Base-by-base conservation (phyloP, 768 basidiomycete species). In the Agrocybe chaxingu region DNA sequence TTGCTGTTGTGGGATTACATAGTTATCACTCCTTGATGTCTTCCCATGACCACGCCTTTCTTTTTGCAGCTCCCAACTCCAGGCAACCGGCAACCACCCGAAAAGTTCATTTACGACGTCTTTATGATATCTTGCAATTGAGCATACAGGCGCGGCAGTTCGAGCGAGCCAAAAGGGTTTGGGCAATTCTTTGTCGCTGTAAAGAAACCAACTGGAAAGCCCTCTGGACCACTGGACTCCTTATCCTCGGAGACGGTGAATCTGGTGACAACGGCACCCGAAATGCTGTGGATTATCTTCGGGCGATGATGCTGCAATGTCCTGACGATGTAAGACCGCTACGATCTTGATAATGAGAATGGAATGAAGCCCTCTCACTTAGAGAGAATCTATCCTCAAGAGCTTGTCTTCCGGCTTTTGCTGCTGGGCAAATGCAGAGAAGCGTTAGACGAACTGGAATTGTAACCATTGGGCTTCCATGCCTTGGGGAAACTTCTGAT, bases 381-480 rank as follows among this genome's bases (percentile, higher is more conserved):
- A 96, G 93, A 81, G 81, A 59, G 87, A 91, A 66, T 55, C 67
- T 19, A 82, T 96, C 37, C 71, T 97, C 80, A 81, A 57, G 92
- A 95, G 61, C 68, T 95, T 3, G 70, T 88, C 8, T 74, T 92
- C 19, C 74, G 81, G 31, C 72, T 93, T 16, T 81, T 93, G 49
- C 57, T 77, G 13, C 64, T 74, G 13, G 77, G 72, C 4, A 76
- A 75, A 60, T 74, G 87, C 58, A 74, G 76, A 49, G 81, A 85
- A 47, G 94, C 93, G 1, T 69, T 93, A 48, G 87, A 92, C 53
- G 90, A 97, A 62, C 70, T 96, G 9, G 90, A 94, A 62, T 75
- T 94, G 91, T 93, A 68, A 56, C 80, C 52, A 24, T n/a, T 9
- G 18, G 8, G 11, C 67, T 12, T 29, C 4, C 52, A 43, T 24